Conservation (phyloP, 192 early-diverging fungal genomes). For the Lunasporangiospora selenospora region DNA sequence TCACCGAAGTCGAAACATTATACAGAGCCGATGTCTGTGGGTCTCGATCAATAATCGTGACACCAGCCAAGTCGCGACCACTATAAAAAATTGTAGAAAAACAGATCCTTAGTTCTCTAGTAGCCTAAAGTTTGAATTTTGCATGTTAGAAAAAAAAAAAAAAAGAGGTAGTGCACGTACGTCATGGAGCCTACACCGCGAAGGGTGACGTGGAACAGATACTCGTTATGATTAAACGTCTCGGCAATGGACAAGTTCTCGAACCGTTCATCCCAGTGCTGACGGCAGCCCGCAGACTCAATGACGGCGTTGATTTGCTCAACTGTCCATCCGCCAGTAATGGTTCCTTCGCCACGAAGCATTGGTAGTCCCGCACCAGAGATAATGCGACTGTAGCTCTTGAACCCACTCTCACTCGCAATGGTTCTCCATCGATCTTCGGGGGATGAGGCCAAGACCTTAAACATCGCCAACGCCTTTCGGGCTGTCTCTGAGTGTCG, state of each 20-base stretch:
- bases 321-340: slow-evolving; percentile 57
- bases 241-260: slow-evolving; percentile 55
- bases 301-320: slow-evolving; percentile 60
- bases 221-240: slow-evolving; percentile 58
- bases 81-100: slow-evolving; percentile 23
- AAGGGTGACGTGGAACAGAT: slow-evolving; percentile 49
- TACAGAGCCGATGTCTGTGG: slow-evolving; percentile 49
- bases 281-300: slow-evolving; percentile 53
- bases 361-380: slow-evolving; percentile 52
- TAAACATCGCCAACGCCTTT: slow-evolving; percentile 54
- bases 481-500: slow-evolving; percentile 39
- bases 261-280: slow-evolving; percentile 59
- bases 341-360: slow-evolving; percentile 54
- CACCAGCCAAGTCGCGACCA: slow-evolving; percentile 54
- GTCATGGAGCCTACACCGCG: slow-evolving; percentile 47
- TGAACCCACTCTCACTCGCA: slow-evolving; percentile 52
- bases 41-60: slow-evolving; percentile 59
- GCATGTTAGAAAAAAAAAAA: not conserved
- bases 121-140: not conserved
- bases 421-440: slow-evolving; percentile 57
- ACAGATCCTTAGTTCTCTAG: not conserved
- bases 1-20: slow-evolving; percentile 55
- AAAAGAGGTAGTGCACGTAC: slow-evolving; percentile 9
- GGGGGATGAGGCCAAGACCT: slow-evolving; percentile 44
- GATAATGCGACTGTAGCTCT: slow-evolving; percentile 53